Conservation (phyloP, 768 basidiomycete species). For the Mrakia blollopis region DNA sequence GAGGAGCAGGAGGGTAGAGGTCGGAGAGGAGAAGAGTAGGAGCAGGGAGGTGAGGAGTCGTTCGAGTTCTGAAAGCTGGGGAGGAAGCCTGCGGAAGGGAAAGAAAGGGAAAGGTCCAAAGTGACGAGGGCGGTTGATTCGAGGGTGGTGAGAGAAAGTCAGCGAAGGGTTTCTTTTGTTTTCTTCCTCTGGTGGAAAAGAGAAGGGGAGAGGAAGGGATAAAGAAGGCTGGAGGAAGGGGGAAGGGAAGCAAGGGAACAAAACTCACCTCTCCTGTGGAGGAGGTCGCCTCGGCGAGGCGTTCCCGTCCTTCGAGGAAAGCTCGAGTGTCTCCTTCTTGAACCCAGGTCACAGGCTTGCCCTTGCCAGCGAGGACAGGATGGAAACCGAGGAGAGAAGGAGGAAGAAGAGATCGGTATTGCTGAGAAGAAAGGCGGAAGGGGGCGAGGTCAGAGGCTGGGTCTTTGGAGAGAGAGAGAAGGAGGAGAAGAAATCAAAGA, state of each 20-base stretch:
- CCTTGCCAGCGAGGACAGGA: constrained; percentile 8
- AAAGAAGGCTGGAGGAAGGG: not conserved
- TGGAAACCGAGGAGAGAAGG: constrained; percentile 26
- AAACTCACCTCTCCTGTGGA: not conserved
- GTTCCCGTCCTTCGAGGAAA: constrained; percentile 21
- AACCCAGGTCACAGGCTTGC: constrained; percentile 6
- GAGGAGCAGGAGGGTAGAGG: constrained; percentile 11
- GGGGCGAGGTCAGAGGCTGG: not conserved
- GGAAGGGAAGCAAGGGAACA: not conserved
- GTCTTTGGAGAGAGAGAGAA: not conserved
- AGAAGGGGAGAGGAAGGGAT: too few species aligned
- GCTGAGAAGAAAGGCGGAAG: not conserved
- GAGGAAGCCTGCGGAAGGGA: constrained; percentile 5
- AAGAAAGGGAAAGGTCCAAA: too few species aligned
- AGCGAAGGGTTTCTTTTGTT: not conserved
- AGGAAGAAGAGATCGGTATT: constrained; percentile 21
- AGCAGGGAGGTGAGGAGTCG: constrained; percentile 15
- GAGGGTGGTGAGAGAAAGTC: not conserved
- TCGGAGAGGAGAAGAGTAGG: constrained; percentile 7
- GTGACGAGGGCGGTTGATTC: not conserved
- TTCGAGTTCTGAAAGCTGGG: constrained; percentile 6
- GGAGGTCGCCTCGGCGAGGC: not conserved
- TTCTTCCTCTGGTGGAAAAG: too few species aligned
- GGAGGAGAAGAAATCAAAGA: not conserved
- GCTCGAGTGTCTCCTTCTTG: constrained; percentile 25